phyloP scores from a whole-genome alignment of 768 basidiomycete species.

The Boletus insuetus region DNA sequence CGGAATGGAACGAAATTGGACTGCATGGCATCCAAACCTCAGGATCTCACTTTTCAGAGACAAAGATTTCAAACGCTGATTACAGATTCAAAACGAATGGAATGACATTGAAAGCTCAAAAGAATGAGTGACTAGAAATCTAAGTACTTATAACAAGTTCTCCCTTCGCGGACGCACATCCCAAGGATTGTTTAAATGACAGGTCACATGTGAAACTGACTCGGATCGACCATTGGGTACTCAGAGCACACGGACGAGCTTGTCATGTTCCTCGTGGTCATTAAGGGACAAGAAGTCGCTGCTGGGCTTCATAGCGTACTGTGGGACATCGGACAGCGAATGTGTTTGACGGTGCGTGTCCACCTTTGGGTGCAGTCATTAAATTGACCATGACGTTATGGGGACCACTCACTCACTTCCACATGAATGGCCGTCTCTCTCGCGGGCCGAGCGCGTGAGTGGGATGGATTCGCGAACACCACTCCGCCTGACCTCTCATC shows the following conservation, averaged over 20 bases:
- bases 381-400: neutral
- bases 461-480: conserved; percentile 14
- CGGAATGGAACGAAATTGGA: too few species aligned
- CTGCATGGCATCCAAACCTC: too few species aligned
- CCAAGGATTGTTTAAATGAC: neutral
- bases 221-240: neutral
- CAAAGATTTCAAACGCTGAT: neutral
- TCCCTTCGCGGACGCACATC: neutral
- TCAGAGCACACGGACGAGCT: conserved; percentile 16
- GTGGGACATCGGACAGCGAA: conserved; percentile 22
- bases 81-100: neutral
- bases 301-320: conserved; percentile 22
- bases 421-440: conserved; percentile 31
- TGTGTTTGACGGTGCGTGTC: conserved; percentile 29
- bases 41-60: too few species aligned
- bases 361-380: conserved; percentile 19
- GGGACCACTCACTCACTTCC: conserved; percentile 26
- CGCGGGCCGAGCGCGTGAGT: conserved; percentile 14
- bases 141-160: neutral
- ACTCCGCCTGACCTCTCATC: conserved; percentile 18
- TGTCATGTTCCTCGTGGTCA: conserved; percentile 17
- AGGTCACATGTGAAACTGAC: neutral
- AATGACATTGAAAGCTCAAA: conserved; percentile 4
- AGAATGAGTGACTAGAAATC: conserved; percentile 4
- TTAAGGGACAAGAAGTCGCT: conserved; percentile 23